phyloP scores from a whole-genome alignment of 805 yeast genomes.

The Candida stauntonica region DNA sequence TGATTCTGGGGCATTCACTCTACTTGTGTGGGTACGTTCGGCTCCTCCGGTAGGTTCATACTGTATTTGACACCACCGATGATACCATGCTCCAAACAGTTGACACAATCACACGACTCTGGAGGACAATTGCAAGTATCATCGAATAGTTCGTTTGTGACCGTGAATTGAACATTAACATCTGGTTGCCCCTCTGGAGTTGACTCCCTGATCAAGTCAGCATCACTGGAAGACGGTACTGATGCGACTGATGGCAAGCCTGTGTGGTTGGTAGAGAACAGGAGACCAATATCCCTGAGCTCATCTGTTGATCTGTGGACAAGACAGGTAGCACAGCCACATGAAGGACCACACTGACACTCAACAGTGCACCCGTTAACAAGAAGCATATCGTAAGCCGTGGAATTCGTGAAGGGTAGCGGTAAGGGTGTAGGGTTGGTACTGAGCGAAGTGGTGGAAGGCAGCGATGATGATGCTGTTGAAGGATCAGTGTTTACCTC shows the following conservation, averaged over 20 bases:
- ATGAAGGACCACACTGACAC: slow-evolving; percentile 26
- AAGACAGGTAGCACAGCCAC: slow-evolving; percentile 26
- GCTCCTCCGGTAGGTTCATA: background rate
- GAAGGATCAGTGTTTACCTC: no score
- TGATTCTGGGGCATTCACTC: no score
- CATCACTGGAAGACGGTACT: background rate
- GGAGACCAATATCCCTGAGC: slow-evolving; percentile 20
- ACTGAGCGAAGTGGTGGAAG: no score
- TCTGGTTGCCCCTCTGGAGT: slow-evolving; percentile 3
- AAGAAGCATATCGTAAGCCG: slow-evolving; percentile 19
- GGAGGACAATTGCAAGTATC: slow-evolving; percentile 8
- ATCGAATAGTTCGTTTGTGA: slow-evolving; percentile 5
- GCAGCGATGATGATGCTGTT: no score
- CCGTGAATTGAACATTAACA: slow-evolving; percentile 1
- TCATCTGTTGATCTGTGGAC: slow-evolving; percentile 27
- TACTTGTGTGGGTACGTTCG: no score
- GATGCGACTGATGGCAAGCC: background rate
- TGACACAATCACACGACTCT: slow-evolving; percentile 7
- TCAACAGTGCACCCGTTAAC: slow-evolving; percentile 24
- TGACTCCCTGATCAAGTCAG: background rate
- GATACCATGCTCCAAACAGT: slow-evolving; percentile 25
- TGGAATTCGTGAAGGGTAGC: no score
- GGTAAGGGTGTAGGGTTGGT: background rate
- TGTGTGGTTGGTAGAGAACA: slow-evolving; percentile 8
- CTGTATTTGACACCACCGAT: slow-evolving; percentile 15